Conservation (phyloP, 2,329 filamentous ascomycete species). For the Blastomyces parvus region DNA sequence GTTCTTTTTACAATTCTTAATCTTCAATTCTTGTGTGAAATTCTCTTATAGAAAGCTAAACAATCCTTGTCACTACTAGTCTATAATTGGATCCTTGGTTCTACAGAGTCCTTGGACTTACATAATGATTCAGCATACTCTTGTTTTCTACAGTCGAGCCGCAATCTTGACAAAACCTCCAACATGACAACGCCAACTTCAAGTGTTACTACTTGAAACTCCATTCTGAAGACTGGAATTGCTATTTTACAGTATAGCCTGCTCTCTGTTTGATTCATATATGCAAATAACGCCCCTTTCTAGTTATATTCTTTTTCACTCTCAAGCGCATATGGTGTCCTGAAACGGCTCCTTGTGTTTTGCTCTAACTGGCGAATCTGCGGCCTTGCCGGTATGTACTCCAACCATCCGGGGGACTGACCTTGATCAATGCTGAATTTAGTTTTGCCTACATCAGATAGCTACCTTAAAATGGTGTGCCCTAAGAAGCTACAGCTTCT, state of each 20-base stretch:
- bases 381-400: not conserved
- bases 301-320: not conserved
- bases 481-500: slow-evolving; percentile 24
- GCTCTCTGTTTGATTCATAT: not conserved
- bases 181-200: not conserved
- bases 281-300: not conserved
- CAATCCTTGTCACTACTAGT: no score
- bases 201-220: not conserved
- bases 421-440: not conserved
- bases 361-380: not conserved
- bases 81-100: no score
- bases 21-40: no score
- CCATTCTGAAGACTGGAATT: not conserved
- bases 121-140: no score
- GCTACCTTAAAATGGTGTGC: slow-evolving; percentile 28
- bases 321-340: not conserved
- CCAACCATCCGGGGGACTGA: not conserved
- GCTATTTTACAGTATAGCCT: not conserved
- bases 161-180: not conserved
- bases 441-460: slow-evolving; percentile 4
- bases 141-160: no score
- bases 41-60: no score
- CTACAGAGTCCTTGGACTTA: no score
- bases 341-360: not conserved
- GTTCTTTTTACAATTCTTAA: no score